Conservation (phyloP, 345 rosid species). For the Fremontodendron californicum region DNA sequence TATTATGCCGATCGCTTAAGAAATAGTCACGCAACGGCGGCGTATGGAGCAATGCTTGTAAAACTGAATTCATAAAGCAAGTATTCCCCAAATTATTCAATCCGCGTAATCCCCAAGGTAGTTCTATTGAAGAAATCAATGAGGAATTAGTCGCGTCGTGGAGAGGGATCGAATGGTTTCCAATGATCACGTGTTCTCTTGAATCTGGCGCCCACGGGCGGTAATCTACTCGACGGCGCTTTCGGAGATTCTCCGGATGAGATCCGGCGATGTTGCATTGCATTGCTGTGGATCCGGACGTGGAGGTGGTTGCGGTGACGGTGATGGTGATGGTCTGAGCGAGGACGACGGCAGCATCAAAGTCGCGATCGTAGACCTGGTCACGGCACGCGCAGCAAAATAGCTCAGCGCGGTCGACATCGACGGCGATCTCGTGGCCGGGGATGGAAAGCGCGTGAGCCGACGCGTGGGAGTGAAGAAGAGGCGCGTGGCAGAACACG, state of each 20-base stretch:
- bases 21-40: conserved; percentile 57
- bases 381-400: conserved; percentile 60
- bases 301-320: conserved; percentile 4
- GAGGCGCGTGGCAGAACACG: conserved; percentile 46
- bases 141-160: conserved; percentile 7
- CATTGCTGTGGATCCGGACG: conserved; percentile 17
- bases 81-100: conserved; percentile 60
- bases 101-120: conserved; percentile 51
- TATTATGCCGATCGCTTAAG: conserved; percentile 49
- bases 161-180: conserved; percentile 23
- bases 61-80: conserved; percentile 66
- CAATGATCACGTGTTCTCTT: conserved; percentile 29
- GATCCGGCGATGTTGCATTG: background rate
- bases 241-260: conserved; percentile 40
- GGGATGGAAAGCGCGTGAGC: conserved; percentile 33
- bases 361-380: conserved; percentile 55
- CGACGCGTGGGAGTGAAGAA: conserved; percentile 41
- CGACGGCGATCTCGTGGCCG: conserved; percentile 61
- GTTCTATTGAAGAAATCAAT: background rate
- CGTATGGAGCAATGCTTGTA: conserved; percentile 58
- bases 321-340: conserved; percentile 29
- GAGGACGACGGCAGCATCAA: conserved; percentile 52
- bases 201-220: conserved; percentile 46
- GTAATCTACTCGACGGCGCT: conserved; percentile 48
- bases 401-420: conserved; percentile 57